Evolutionary conservation across 2,329 filamentous ascomycete genomes (phyloP), one percentile per base, ranked within the genome.

Genomic region (Alternaria brassicae): DNA sequence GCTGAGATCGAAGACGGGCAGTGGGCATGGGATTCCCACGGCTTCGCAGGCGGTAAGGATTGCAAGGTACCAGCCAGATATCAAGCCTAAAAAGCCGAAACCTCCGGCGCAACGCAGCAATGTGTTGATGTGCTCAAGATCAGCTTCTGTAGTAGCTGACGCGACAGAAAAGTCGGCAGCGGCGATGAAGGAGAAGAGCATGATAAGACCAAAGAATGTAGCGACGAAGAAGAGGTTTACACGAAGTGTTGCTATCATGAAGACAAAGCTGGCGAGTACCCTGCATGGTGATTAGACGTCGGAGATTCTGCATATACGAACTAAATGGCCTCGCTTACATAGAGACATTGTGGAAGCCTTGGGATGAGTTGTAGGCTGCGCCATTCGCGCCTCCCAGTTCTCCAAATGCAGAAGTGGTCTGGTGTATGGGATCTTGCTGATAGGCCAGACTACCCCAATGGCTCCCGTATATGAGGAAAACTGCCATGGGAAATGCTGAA

Each of bases 401-500:
- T 1, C 40, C 17, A 8, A 69, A 69, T 1, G 65, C 53, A 7
- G 58, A 42, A 1, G 63, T 63, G 2, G 56, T 69, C 6, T 68
- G 42, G 8, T 68, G 60, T 10, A 61, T 68, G 0, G 67, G 65
- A 32, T 68, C 67, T 39, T 68, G 65, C 2, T 59, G 61, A 10
- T 69, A 69, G 19, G 67, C 67, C 2, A 69, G 53, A 51, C 65
- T 68, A 17, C 58, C 63, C 61, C 61, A 69, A 48, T 69, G 67
- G 27, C 59, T 63, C 2, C 67, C 67, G 19, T 69, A 69, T 25
- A 69, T 62, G 17, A 69, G 51, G 45, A 68, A 69, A 2, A 69
- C 63, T 2, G 67, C 65, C 61, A 69, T 68, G 5, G 67, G 67
- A n/a, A 69, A 69, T 2, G 67, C 67, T 69, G 21, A 2, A 19